Percentiles rank a stretch among this genome's conserved stretches.
Conservation (phyloP, 2,329 filamentous ascomycete genomes). For the Alternaria infectoria region DNA sequence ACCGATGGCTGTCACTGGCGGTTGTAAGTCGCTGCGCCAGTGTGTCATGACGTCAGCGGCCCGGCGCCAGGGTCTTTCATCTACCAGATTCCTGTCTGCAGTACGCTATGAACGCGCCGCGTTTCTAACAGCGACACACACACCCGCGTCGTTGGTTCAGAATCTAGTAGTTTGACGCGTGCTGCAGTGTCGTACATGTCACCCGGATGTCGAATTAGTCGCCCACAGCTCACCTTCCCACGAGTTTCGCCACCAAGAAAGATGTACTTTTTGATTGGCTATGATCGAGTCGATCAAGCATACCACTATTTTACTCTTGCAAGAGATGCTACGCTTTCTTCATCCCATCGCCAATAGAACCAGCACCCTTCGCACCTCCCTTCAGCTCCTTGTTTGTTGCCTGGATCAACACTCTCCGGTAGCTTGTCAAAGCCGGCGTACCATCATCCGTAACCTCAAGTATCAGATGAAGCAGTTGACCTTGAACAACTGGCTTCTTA, state of each 20-base stretch:
- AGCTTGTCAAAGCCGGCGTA: constrained; percentile 54
- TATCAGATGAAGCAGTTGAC: constrained; percentile 58
- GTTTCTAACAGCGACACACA: not conserved
- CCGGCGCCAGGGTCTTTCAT: not conserved
- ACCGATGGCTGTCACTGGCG: not conserved
- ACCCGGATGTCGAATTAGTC: not conserved
- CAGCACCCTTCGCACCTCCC: constrained; percentile 19
- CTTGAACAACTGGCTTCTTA: constrained; percentile 46
- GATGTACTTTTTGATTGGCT: not conserved
- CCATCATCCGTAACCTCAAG: constrained; percentile 58
- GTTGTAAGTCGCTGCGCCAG: not conserved
- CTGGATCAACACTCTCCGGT: constrained; percentile 54
- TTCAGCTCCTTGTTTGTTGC: constrained; percentile 39
- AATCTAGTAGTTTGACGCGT: not conserved
- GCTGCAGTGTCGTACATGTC: not conserved
- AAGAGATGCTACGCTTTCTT: not conserved
- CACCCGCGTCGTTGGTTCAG: not conserved
- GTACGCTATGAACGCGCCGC: not conserved
- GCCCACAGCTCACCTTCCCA: not conserved
- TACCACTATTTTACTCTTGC: not conserved
- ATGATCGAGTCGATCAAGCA: not conserved
- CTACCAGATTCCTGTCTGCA: not conserved
- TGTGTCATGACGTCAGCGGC: constrained; percentile 9
- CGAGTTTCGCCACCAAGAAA: not conserved
- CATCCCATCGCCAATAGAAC: not conserved